Conservation (phyloP, 2,329 filamentous ascomycete species). For the Diplodia intermedia region DNA sequence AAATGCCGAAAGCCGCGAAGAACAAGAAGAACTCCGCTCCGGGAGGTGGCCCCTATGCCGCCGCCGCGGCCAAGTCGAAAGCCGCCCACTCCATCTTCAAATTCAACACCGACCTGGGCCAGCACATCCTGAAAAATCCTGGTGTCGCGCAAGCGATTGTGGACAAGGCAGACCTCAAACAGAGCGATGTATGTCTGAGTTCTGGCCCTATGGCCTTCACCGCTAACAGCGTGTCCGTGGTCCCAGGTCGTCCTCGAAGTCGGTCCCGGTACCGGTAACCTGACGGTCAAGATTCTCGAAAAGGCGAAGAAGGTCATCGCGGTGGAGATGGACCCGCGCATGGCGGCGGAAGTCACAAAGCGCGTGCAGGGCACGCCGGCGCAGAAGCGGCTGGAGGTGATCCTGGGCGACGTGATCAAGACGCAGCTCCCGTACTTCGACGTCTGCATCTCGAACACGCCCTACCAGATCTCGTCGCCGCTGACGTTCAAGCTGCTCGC, state of each 20-base stretch:
- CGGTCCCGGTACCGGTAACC: slow-evolving; percentile 85
- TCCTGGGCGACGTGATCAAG: slow-evolving; percentile 94
- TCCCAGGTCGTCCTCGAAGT: slow-evolving; percentile 79
- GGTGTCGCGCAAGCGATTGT: slow-evolving; percentile 70
- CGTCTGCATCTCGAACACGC: slow-evolving; percentile 82
- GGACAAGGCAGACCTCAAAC: slow-evolving; percentile 86
- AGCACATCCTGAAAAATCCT: slow-evolving; percentile 68
- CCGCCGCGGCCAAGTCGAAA: slow-evolving; percentile 55
- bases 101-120: slow-evolving; percentile 79
- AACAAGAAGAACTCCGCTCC: slow-evolving; percentile 46
- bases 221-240: slow-evolving; percentile 3
- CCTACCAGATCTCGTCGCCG: slow-evolving; percentile 83
- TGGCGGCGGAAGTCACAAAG: slow-evolving; percentile 94
- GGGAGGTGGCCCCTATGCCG: slow-evolving; percentile 54
- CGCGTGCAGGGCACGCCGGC: slow-evolving; percentile 89
- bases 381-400: slow-evolving; percentile 82
- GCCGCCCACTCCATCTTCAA: slow-evolving; percentile 88
- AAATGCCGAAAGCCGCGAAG: slow-evolving; percentile 55
- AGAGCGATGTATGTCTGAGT: slow-evolving; percentile 64
- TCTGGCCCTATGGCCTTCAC: not conserved
- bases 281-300: slow-evolving; percentile 88
- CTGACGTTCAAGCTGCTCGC: slow-evolving; percentile 90
- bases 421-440: slow-evolving; percentile 78
- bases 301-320: slow-evolving; percentile 83
- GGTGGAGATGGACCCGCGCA: slow-evolving; percentile 92